These are phyloP conservation scores for Tricholomella constricta DNA, from an alignment of 768 basidiomycete species.

Conservation along the genomic window DNA sequence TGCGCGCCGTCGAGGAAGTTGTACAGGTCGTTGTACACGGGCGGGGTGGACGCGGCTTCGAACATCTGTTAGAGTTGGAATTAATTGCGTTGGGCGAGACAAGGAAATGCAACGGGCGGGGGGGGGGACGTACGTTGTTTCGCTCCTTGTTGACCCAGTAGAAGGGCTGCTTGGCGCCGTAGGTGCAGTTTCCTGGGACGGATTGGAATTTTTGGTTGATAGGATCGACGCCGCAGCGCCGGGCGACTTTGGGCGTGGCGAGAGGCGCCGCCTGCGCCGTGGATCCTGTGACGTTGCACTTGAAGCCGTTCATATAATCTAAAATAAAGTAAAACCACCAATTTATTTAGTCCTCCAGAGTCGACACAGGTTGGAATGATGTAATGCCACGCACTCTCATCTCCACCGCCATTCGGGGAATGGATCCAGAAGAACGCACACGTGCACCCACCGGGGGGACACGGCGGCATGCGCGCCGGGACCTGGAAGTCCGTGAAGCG, in stretches of 20 bases:
- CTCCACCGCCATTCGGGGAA: conserved; percentile 58
- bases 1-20: conserved; percentile 75
- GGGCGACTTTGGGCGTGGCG: conserved; percentile 58
- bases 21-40: conserved; percentile 69
- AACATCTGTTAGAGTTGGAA: conserved; percentile 57
- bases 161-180: conserved; percentile 68
- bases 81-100: neutral
- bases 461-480: conserved; percentile 67
- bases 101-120: neutral
- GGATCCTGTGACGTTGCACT: conserved; percentile 59
- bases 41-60: conserved; percentile 60
- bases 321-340: neutral
- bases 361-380: too few relatives aligned
- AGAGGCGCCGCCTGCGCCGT: conserved; percentile 49
- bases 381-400: conserved; percentile 54
- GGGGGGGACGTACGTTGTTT: conserved; percentile 53
- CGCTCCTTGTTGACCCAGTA: conserved; percentile 68
- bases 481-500: conserved; percentile 71
- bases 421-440: conserved; percentile 82
- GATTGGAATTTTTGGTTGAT: conserved; percentile 42
- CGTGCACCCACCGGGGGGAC: conserved; percentile 60
- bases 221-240: conserved; percentile 65
- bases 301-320: conserved; percentile 80
- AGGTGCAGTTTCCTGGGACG: conserved; percentile 66
- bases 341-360: too few relatives aligned